Conservation (phyloP, 2,329 filamentous ascomycete genomes). For the Chalaropsis thielavioides region DNA sequence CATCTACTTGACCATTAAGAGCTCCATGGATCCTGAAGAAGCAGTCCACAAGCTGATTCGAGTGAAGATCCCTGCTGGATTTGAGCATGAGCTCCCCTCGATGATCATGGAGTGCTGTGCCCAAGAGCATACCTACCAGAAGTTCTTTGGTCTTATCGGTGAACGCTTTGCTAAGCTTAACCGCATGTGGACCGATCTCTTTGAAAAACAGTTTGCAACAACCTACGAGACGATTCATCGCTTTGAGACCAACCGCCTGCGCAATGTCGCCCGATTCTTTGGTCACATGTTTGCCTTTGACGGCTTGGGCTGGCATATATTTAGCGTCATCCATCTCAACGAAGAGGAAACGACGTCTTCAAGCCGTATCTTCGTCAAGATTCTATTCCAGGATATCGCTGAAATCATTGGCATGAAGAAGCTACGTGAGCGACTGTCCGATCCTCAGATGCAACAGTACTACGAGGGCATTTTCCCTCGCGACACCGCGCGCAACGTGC, state of each 20-base stretch:
- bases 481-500: constrained; percentile 76
- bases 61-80: constrained; percentile 70
- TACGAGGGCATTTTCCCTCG: constrained; percentile 79
- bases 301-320: constrained; percentile 80
- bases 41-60: constrained; percentile 95
- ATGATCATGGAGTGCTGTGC: constrained; percentile 97
- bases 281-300: constrained; percentile 80
- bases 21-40: constrained; percentile 89
- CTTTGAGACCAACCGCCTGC: constrained; percentile 86
- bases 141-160: constrained; percentile 89
- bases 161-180: constrained; percentile 95
- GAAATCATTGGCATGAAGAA: constrained; percentile 76
- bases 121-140: constrained; percentile 92
- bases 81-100: constrained; percentile 79
- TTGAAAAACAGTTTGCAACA: constrained; percentile 76
- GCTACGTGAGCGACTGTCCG: constrained; percentile 59
- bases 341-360: constrained; percentile 95
- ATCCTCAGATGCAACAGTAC: constrained; percentile 62
- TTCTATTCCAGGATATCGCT: constrained; percentile 81
- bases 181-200: constrained; percentile 82
- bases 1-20: constrained; percentile 97
- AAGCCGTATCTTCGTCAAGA: constrained; percentile 97
- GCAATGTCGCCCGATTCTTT: constrained; percentile 92
- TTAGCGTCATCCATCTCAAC: constrained; percentile 75
- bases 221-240: constrained; percentile 98